These are phyloP conservation scores for Phytophthora uliginosa DNA, from an alignment of 352 stramenopile species.

Conservation along the genomic window DNA sequence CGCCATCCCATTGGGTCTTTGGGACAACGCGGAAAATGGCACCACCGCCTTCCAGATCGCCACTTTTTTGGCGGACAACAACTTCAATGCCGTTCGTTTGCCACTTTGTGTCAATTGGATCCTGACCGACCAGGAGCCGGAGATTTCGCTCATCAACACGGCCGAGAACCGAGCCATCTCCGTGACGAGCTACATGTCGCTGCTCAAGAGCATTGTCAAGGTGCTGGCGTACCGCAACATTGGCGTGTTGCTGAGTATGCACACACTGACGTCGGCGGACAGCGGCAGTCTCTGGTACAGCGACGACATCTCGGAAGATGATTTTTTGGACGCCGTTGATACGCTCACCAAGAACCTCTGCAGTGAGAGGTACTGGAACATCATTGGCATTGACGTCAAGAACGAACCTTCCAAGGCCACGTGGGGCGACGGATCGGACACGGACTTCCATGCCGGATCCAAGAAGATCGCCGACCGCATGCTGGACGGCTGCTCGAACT, in stretches of 20 bases:
- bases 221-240: constrained; percentile 69
- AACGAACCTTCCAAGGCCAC: constrained; percentile 67
- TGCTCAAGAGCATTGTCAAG: constrained; percentile 64
- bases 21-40: constrained; percentile 76
- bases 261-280: constrained; percentile 59
- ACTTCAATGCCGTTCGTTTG: constrained; percentile 84
- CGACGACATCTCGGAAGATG: constrained; percentile 39
- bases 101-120: constrained; percentile 72
- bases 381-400: constrained; percentile 71
- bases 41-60: constrained; percentile 83
- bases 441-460: constrained; percentile 60
- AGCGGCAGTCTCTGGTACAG: constrained; percentile 62
- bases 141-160: constrained; percentile 54
- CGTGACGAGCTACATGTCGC: constrained; percentile 59
- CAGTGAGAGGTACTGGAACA: constrained; percentile 62
- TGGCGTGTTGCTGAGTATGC: constrained; percentile 67
- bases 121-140: constrained; percentile 66
- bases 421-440: constrained; percentile 50
- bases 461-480: constrained; percentile 67
- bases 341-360: constrained; percentile 62
- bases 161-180: constrained; percentile 71
- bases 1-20: constrained; percentile 74
- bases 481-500: constrained; percentile 71
- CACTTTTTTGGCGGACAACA: constrained; percentile 76
- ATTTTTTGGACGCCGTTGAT: constrained; percentile 64